Evolutionary conservation across 345 rosid genomes (phyloP).

Genomic region (Alliaria petiolata): DNA sequence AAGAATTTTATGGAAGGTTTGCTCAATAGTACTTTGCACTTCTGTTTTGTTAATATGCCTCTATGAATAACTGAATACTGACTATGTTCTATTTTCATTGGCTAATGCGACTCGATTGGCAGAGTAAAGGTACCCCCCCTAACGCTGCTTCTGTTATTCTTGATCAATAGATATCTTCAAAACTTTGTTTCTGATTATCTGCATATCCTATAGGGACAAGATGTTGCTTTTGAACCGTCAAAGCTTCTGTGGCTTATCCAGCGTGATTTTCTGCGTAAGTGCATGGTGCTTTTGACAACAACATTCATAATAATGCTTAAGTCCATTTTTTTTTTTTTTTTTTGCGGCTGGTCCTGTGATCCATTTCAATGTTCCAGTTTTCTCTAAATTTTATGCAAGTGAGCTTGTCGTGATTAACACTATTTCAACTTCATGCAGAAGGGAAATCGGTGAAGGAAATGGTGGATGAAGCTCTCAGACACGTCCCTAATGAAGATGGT

Average conservation of each 20-base stretch:
- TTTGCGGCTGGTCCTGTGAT: conserved; percentile 1
- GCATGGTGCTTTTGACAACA: background rate
- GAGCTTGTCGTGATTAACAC: conserved; percentile 7
- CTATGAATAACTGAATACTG: conserved; percentile 38
- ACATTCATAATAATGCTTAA: conserved; percentile 1
- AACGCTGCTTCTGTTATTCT: conserved; percentile 14
- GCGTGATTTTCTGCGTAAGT: conserved; percentile 98
- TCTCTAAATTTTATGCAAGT: background rate
- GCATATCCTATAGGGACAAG: conserved; percentile 71
- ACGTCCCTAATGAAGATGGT: conserved; percentile 78
- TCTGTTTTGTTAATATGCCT: conserved; percentile 2
- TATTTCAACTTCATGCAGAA: conserved; percentile 48
- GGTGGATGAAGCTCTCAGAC: conserved; percentile 94
- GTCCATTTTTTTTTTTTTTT: background rate
- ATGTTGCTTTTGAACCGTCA: conserved; percentile 95
- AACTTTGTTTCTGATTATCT: conserved; percentile 25
- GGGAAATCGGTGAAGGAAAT: conserved; percentile 96
- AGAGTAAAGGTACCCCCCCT: conserved; percentile 93
- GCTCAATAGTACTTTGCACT: conserved; percentile 8
- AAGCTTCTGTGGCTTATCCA: conserved; percentile 99
- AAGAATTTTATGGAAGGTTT: conserved; percentile 99
- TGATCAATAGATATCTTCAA: conserved; percentile 4
- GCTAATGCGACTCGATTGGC: conserved; percentile 31
- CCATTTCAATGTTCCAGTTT: conserved; percentile 8
- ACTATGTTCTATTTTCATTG: conserved; percentile 41